Evolutionary conservation across 31 red algal species (phyloP), one percentile per base, ranked within the genome.

Genomic region (Odonthalia washingtoniensis): DNA sequence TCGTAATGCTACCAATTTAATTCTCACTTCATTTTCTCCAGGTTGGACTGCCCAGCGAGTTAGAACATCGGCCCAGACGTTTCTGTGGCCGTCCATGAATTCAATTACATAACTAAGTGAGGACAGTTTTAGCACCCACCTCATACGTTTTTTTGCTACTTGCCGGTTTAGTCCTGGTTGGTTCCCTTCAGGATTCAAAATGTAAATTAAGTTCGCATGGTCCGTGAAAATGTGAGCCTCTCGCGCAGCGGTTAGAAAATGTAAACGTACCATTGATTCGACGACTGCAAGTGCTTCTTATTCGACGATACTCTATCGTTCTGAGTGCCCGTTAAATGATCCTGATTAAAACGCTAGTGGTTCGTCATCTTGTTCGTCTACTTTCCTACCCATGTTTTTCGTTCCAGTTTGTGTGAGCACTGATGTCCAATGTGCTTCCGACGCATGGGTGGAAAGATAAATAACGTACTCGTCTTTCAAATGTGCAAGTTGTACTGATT

Each of bases 201-300:
- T 18, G 72, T 88, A 78, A 14, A 78, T 30, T 0, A 88, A 37
- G 44, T 88, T 70, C 4, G 85, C 72, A 38, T 88, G 34, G 65
- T 88, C 74, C 3, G 52, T 78, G 69, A 68, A 78, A 9, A 88
- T 88, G 69, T 17, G 38, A 12, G 78, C 69, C 28, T 70, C 60
- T 18, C 35, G 30, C 1, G 42, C 74, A 5, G 63, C 6, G 1
- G 63, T 62, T 4, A 88, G 46, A 44, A 78, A 70, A 5, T 88
- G 73, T 2, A 88, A 26, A 33, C 74, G 5, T 3, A 18, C 21
- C 74, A 88, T 88, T 46, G 74, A 36, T 52, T 88, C 61, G 1
- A 88, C 85, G 5, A 88, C 65, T 40, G 74, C 85, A 40, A 69
- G 78, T 1, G 70, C 85, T 78, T 88, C 74, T 52, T 78, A 78